phyloP scores from a whole-genome alignment of 495 filamentous ascomycete species.

The Chaetomidium leptoderma region DNA sequence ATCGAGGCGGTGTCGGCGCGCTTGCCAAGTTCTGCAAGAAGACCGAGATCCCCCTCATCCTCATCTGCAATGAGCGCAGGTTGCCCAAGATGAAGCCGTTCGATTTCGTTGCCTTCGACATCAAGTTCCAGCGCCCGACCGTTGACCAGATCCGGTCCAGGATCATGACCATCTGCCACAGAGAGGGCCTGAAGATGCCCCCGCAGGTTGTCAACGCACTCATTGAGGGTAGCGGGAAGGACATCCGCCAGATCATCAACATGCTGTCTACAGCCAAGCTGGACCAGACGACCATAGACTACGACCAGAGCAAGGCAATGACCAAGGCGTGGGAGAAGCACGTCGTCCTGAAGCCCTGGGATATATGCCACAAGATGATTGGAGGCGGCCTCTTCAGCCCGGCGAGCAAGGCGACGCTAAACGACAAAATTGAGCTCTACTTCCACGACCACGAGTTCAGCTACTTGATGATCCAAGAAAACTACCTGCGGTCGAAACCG shows the following conservation, averaged over 20 bases:
- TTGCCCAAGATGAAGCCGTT: constrained; percentile 98
- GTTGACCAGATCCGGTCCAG: constrained; percentile 82
- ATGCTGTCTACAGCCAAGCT: constrained; percentile 94
- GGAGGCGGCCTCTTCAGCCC: constrained; percentile 79
- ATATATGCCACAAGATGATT: constrained; percentile 90
- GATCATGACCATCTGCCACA: constrained; percentile 89
- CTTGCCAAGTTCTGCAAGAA: constrained; percentile 92
- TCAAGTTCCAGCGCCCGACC: constrained; percentile 85
- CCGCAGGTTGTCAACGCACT: constrained; percentile 84
- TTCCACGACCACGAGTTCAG: constrained; percentile 99
- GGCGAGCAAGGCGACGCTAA: constrained; percentile 75
- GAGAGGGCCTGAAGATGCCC: constrained; percentile 84
- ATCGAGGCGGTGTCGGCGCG: constrained; percentile 92
- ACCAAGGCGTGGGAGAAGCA: constrained; percentile 98
- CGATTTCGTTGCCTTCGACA: constrained; percentile 72
- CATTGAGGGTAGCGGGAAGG: constrained; percentile 88
- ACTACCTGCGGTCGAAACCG: constrained; percentile 83
- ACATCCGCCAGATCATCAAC: constrained; percentile 98
- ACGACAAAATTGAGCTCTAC: constrained; percentile 97
- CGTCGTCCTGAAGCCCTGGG: constrained; percentile 93
- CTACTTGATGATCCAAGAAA: constrained; percentile 95
- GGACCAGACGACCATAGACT: constrained; percentile 73
- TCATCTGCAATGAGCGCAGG: constrained; percentile 94
- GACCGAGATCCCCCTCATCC: constrained; percentile 87
- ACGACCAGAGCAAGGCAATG: constrained; percentile 81